Evolutionary conservation across 805 yeast genomes (phyloP).

Genomic region (Metschnikowia colocasiae): DNA sequence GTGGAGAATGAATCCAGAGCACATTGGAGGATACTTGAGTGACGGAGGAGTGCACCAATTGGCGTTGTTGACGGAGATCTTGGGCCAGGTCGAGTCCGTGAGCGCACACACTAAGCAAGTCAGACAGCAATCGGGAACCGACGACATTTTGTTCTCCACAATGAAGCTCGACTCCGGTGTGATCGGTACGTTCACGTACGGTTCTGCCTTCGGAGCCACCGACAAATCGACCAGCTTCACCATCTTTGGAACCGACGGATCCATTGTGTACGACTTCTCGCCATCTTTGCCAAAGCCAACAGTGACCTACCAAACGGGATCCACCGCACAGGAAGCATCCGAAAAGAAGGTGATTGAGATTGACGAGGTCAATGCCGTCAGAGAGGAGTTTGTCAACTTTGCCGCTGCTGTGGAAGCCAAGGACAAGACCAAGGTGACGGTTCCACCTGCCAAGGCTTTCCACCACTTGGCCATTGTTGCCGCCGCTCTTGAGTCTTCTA

Average conservation of each 20-base stretch:
- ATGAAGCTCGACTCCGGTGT: conserved; percentile 55
- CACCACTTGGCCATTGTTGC: conserved; percentile 90
- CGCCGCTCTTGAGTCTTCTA: conserved; percentile 74
- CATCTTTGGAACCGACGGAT: conserved; percentile 78
- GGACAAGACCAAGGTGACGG: conserved; percentile 54
- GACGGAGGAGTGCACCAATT: conserved; percentile 98
- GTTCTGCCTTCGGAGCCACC: conserved; percentile 82
- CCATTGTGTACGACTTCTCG: conserved; percentile 64
- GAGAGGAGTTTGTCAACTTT: conserved; percentile 47
- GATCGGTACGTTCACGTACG: conserved; percentile 84
- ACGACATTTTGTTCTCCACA: conserved; percentile 75
- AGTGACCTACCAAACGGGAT: conserved; percentile 33
- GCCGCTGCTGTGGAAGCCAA: conserved; percentile 56
- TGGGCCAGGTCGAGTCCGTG: conserved; percentile 70
- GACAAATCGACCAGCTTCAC: conserved; percentile 63
- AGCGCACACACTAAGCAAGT: conserved; percentile 78
- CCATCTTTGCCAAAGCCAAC: conserved; percentile 41
- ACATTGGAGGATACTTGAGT: conserved; percentile 86
- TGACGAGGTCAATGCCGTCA: conserved; percentile 42
- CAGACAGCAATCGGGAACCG: conserved; percentile 73
- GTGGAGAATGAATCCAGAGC: conserved; percentile 91
- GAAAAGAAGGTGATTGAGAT: conserved; percentile 39
- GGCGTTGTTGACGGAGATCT: conserved; percentile 76
- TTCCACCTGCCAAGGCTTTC: conserved; percentile 76
- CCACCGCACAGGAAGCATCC: conserved; percentile 47